Evolutionary conservation across 2,329 filamentous ascomycete genomes (phyloP).

Genomic region (Pestalotiopsis sp.): DNA sequence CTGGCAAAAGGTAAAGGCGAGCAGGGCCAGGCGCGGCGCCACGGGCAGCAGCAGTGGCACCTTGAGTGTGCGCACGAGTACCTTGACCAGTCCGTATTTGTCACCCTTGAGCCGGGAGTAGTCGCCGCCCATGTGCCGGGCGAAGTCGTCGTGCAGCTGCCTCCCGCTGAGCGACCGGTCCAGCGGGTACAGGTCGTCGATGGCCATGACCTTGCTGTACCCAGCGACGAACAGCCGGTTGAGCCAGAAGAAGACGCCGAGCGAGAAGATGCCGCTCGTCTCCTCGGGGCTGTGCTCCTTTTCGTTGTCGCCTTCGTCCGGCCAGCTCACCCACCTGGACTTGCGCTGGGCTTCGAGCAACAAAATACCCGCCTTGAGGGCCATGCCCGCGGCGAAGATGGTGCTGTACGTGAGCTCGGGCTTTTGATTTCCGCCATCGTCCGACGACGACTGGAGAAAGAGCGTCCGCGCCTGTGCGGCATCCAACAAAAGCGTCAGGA

Average conservation of each 20-base stretch:
- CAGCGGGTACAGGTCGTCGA: constrained; percentile 35
- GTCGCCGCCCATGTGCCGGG: constrained; percentile 16
- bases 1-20: constrained; percentile 45
- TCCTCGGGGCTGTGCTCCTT: constrained; percentile 41
- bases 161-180: constrained; percentile 23
- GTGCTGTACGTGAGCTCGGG: constrained; percentile 27
- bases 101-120: constrained; percentile 15
- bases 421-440: not conserved
- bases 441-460: constrained; percentile 34
- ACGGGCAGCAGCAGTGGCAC: constrained; percentile 27
- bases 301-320: constrained; percentile 18
- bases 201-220: constrained; percentile 32
- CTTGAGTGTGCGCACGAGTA: constrained; percentile 21
- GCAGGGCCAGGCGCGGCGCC: constrained; percentile 33
- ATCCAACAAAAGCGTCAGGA: constrained; percentile 47
- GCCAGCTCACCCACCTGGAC: constrained; percentile 40
- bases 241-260: constrained; percentile 35
- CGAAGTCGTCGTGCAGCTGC: constrained; percentile 22
- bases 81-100: constrained; percentile 8
- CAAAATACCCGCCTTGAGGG: constrained; percentile 38
- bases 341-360: constrained; percentile 43
- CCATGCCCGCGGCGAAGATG: constrained; percentile 38
- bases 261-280: constrained; percentile 31
- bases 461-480: constrained; percentile 43
- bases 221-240: constrained; percentile 33